Evolutionary conservation across 1,139 yeast species (phyloP).

Genomic region (Yamadazyma dushanensis): DNA sequence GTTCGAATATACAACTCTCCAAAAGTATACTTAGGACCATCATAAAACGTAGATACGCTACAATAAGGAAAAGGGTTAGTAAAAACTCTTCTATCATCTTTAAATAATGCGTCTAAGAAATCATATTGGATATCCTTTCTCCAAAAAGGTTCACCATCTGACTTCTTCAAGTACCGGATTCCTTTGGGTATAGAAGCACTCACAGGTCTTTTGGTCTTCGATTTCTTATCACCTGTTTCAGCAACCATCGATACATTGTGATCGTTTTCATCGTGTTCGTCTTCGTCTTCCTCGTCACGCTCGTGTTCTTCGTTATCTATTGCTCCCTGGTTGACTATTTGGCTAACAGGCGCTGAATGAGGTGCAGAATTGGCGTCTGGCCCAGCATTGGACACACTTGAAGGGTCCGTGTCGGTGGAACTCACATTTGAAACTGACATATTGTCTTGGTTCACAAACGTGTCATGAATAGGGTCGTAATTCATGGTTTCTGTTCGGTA

Average conservation of each 20-base stretch:
- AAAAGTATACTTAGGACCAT: constrained; percentile 62
- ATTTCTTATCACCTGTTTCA: constrained; percentile 10
- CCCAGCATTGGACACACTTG: not conserved
- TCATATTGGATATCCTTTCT: constrained; percentile 86
- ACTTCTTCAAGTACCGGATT: constrained; percentile 67
- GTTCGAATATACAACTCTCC: constrained; percentile 84
- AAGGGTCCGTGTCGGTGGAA: not conserved
- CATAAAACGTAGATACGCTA: constrained; percentile 34
- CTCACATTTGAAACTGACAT: constrained; percentile 9
- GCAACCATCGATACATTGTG: constrained; percentile 4
- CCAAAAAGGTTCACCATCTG: constrained; percentile 93
- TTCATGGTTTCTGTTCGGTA: constrained; percentile 19
- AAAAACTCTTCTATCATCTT: constrained; percentile 65
- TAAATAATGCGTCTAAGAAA: constrained; percentile 64
- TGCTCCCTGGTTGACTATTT: not conserved
- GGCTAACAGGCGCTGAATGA: not conserved
- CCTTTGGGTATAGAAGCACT: constrained; percentile 24
- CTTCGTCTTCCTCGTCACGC: constrained; percentile 3
- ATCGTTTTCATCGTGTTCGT: constrained; percentile 5
- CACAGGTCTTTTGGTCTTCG: constrained; percentile 13
- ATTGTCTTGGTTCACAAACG: too few relatives aligned
- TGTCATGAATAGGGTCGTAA: constrained; percentile 36
- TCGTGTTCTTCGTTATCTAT: constrained; percentile 9
- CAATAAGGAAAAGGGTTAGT: constrained; percentile 53
- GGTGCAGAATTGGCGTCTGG: not conserved